Conservation (phyloP, 306 rosid species). For the Trifolium dubium region DNA sequence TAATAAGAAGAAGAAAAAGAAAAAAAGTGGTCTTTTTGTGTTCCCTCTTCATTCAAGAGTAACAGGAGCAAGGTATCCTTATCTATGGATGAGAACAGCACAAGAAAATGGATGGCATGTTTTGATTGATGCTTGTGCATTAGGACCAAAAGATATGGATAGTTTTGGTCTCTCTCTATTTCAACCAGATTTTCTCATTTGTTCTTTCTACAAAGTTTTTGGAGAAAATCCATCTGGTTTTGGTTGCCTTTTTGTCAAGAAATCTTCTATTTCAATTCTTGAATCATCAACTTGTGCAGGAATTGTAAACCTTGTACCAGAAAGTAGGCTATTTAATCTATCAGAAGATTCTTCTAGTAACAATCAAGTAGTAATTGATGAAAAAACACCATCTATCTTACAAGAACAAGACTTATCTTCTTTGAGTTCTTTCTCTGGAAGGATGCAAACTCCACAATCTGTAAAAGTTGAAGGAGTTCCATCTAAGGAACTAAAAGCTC, state of each 20-base stretch:
- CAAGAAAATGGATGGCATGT: conserved; percentile 95
- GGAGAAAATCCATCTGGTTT: conserved; percentile 95
- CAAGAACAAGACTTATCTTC: conserved; percentile 54
- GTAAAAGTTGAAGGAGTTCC: conserved; percentile 48
- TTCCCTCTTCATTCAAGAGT: conserved; percentile 91
- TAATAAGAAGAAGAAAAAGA: conserved; percentile 65
- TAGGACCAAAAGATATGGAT: conserved; percentile 94
- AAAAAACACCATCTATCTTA: conserved; percentile 47
- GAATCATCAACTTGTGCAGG: conserved; percentile 70
- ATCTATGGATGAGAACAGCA: conserved; percentile 87
- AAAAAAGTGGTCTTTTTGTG: conserved; percentile 81
- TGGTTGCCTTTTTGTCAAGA: conserved; percentile 92
- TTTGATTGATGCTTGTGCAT: conserved; percentile 85
- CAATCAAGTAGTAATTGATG: conserved; percentile 45
- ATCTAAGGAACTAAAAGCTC: conserved; percentile 13
- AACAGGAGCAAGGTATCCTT: conserved; percentile 93
- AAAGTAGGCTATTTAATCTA: conserved; percentile 47
- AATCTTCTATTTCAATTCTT: conserved; percentile 64
- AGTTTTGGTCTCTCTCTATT: conserved; percentile 87
- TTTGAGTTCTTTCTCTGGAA: conserved; percentile 78
- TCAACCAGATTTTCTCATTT: conserved; percentile 83
- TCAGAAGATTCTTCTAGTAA: conserved; percentile 62
- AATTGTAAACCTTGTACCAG: conserved; percentile 80
- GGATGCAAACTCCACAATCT: conserved; percentile 40
- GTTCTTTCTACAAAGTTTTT: conserved; percentile 86